A percentile compares a stretch with the other conserved stretches of the same genome.
Evolutionary conservation across 2,329 filamentous ascomycete species (phyloP).

Genomic region (Lachnum nothofagi): DNA sequence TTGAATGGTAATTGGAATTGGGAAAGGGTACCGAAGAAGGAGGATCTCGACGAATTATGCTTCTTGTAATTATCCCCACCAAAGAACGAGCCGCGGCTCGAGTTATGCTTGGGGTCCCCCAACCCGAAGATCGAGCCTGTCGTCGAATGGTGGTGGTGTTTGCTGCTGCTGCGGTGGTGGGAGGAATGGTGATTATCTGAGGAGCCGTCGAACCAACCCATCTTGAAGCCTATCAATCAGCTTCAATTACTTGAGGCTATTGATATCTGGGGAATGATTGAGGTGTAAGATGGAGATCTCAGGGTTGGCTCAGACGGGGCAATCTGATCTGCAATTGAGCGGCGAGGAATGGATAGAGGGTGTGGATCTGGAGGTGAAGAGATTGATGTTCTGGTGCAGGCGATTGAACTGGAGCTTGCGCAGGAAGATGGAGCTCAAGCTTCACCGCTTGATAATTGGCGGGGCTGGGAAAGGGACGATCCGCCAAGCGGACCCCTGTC

Average conservation of each 20-base stretch:
- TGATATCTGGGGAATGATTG: neutral
- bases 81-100: constrained; percentile 45
- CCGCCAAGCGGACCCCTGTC: neutral
- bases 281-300: neutral
- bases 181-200: constrained; percentile 27
- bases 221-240: too few relatives aligned
- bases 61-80: constrained; percentile 39
- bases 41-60: constrained; percentile 39
- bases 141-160: constrained; percentile 12
- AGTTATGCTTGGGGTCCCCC: constrained; percentile 16
- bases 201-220: constrained; percentile 44
- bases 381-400: too few relatives aligned
- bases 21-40: constrained; percentile 15
- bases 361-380: too few relatives aligned
- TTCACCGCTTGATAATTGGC: constrained; percentile 15
- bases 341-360: neutral
- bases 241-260: too few relatives aligned
- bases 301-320: constrained; percentile 3
- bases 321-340: neutral
- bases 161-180: constrained; percentile 24
- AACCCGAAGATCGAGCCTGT: constrained; percentile 17
- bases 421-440: neutral
- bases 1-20: too few relatives aligned
- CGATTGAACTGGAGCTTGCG: neutral
- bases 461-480: constrained; percentile 12